phyloP scores from a whole-genome alignment of 2,329 filamentous ascomycete genomes.

The Microcera coccophila region DNA sequence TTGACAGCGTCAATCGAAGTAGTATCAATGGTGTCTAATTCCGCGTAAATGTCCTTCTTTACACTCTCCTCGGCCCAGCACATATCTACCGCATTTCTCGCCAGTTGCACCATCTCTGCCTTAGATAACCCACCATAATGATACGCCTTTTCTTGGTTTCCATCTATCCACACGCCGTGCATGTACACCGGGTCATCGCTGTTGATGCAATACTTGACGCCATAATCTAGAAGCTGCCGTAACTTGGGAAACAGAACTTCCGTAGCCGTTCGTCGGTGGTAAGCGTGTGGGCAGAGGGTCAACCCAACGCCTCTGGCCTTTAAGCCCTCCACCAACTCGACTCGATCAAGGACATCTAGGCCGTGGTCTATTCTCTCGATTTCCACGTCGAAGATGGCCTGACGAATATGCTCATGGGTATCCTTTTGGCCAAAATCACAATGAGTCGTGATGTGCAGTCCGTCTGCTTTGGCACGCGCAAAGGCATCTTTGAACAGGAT shows the following conservation, averaged over 20 bases:
- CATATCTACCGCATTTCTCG: slow-evolving; percentile 41
- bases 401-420: slow-evolving; percentile 48
- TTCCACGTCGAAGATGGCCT: slow-evolving; percentile 56
- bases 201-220: slow-evolving; percentile 65
- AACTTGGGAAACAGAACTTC: slow-evolving; percentile 47
- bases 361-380: slow-evolving; percentile 70
- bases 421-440: slow-evolving; percentile 50
- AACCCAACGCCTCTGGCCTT: slow-evolving; percentile 55
- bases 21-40: not conserved
- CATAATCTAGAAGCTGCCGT: slow-evolving; percentile 53
- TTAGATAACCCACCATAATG: slow-evolving; percentile 33
- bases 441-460: slow-evolving; percentile 46
- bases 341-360: slow-evolving; percentile 58
- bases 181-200: slow-evolving; percentile 73
- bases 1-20: not conserved
- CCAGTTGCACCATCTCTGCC: slow-evolving; percentile 40
- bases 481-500: slow-evolving; percentile 42
- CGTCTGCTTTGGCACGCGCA: slow-evolving; percentile 33
- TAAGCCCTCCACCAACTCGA: slow-evolving; percentile 53
- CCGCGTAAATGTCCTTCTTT: not conserved
- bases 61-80: slow-evolving; percentile 39
- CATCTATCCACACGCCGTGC: slow-evolving; percentile 46
- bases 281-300: slow-evolving; percentile 59
- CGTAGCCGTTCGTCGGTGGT: slow-evolving; percentile 14
- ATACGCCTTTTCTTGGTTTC: slow-evolving; percentile 25